A percentile compares a stretch with the other conserved stretches of the same genome.
phyloP scores from a whole-genome alignment of 73 alveolate species.

The Tetrahymena borealis region DNA sequence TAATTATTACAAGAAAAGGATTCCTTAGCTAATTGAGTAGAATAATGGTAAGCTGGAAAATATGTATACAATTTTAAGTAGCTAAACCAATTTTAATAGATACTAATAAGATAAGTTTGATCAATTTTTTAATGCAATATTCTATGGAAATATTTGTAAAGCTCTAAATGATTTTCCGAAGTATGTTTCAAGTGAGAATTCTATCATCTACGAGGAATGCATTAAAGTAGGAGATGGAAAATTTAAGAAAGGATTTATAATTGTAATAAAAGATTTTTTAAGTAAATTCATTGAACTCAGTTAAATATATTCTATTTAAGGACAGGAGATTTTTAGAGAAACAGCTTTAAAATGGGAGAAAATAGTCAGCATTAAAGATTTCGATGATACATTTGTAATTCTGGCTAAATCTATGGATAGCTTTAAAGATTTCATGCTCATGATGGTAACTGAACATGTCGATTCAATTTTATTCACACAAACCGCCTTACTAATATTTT shows the following conservation, averaged over 20 bases:
- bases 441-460: not conserved
- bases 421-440: not conserved
- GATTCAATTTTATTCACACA: not conserved
- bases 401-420: not conserved
- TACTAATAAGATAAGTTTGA: not conserved
- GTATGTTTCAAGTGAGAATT: not conserved
- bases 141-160: not conserved
- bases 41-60: not conserved
- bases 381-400: not conserved
- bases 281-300: not conserved
- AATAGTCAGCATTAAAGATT: not conserved
- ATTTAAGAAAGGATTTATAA: not conserved
- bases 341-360: not conserved
- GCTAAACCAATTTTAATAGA: not conserved
- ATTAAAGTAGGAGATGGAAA: not conserved
- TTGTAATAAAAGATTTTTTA: not conserved
- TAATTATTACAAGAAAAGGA: not conserved
- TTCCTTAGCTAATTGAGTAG: not conserved
- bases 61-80: not conserved
- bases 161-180: not conserved
- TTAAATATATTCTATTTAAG: not conserved
- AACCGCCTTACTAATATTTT: not conserved
- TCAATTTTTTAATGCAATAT: not conserved
- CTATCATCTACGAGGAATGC: not conserved
- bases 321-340: not conserved